These are phyloP conservation scores for Patellaria atrata DNA, from an alignment of 495 filamentous ascomycete genomes.

Conservation along the genomic window DNA sequence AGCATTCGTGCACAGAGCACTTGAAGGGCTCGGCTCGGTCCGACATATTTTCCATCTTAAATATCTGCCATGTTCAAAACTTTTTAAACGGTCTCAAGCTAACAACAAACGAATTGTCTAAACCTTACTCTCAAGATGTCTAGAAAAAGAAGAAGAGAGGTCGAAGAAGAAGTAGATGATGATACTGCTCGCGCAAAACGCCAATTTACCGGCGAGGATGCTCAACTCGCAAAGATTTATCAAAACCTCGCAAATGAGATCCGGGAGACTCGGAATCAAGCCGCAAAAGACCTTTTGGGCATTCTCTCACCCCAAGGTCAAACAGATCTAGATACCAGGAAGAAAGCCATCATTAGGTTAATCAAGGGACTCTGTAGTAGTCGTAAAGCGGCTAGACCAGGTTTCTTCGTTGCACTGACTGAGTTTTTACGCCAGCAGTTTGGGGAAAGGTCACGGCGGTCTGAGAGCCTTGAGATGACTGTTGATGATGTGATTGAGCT, in stretches of 20 bases:
- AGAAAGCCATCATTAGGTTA: slow-evolving; percentile 40
- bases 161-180: slow-evolving; percentile 1
- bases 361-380: slow-evolving; percentile 83
- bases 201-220: slow-evolving; percentile 17
- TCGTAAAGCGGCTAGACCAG: slow-evolving; percentile 73
- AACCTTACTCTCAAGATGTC: no score
- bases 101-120: no score
- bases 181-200: slow-evolving; percentile 5
- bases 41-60: no score
- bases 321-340: slow-evolving; percentile 15
- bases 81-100: no score
- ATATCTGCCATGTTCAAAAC: no score
- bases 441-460: slow-evolving; percentile 14
- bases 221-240: slow-evolving; percentile 19
- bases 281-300: slow-evolving; percentile 28
- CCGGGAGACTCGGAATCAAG: slow-evolving; percentile 25
- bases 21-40: no score
- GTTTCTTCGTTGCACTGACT: slow-evolving; percentile 81
- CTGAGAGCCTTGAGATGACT: slow-evolving; percentile 8
- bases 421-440: slow-evolving; percentile 60
- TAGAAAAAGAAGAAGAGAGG: slow-evolving; percentile 13
- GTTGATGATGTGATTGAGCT: slow-evolving; percentile 32
- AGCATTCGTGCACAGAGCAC: no score
- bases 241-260: slow-evolving; percentile 28
- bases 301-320: slow-evolving; percentile 22